These are phyloP conservation scores for Saturnispora halmiae DNA, from an alignment of 805 yeast genomes.

Conservation along the genomic window DNA sequence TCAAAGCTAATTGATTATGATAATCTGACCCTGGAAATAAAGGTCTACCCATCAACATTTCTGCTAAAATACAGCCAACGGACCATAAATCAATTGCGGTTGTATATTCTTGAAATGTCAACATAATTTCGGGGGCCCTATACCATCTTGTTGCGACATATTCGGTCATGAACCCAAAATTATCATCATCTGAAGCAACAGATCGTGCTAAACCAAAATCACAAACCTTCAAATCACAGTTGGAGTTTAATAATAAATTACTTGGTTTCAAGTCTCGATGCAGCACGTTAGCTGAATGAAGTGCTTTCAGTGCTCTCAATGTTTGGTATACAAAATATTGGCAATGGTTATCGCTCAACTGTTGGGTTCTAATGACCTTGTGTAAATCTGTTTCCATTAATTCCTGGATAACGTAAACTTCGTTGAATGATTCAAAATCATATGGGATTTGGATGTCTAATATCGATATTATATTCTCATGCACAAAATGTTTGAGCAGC, in stretches of 20 bases:
- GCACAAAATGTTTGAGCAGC: conserved; percentile 80
- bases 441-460: conserved; percentile 84
- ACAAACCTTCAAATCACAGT: conserved; percentile 89
- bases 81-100: conserved; percentile 97
- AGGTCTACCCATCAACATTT: conserved; percentile 77
- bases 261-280: conserved; percentile 92
- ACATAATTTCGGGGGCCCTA: conserved; percentile 95
- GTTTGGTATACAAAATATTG: conserved; percentile 92
- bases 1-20: conserved; percentile 79
- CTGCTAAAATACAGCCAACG: conserved; percentile 92
- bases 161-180: conserved; percentile 83
- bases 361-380: conserved; percentile 73
- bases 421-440: conserved; percentile 65
- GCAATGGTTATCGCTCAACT: conserved; percentile 81
- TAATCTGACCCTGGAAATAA: conserved; percentile 92
- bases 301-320: conserved; percentile 76
- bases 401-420: conserved; percentile 83
- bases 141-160: conserved; percentile 98
- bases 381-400: conserved; percentile 84
- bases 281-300: conserved; percentile 89
- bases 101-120: conserved; percentile 86
- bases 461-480: conserved; percentile 85
- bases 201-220: conserved; percentile 87
- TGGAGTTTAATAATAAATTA: conserved; percentile 75
- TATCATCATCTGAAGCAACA: conserved; percentile 53